Evolutionary conservation across 106 monocot genomes (phyloP).

Genomic region (Dendrobium catenatum): DNA sequence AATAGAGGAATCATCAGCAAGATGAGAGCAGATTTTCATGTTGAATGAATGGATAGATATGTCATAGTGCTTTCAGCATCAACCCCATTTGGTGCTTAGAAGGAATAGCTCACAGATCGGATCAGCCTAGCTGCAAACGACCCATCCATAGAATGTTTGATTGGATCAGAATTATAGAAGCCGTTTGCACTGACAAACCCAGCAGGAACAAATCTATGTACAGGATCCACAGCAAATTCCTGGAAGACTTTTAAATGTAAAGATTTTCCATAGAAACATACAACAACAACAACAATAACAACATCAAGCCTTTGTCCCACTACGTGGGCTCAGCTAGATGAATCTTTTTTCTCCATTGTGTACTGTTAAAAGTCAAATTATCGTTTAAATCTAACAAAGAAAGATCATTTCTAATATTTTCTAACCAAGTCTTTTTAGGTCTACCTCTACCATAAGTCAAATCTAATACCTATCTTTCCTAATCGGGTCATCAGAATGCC

Average conservation of each 20-base stretch:
- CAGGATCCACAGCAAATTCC: slow-evolving; percentile 75
- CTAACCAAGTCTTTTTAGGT: no score
- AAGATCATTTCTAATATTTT: no score
- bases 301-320: no score
- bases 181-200: slow-evolving; percentile 58
- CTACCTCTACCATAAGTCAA: no score
- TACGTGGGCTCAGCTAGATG: no score
- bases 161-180: slow-evolving; percentile 71
- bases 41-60: background rate
- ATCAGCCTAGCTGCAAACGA: slow-evolving; percentile 91
- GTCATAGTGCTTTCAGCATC: background rate
- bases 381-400: no score
- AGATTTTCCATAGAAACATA: background rate
- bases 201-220: slow-evolving; percentile 53
- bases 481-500: no score
- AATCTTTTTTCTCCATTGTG: no score
- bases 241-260: slow-evolving; percentile 17
- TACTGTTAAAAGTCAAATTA: no score
- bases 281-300: no score
- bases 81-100: background rate
- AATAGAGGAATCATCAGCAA: background rate
- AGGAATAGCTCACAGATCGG: slow-evolving; percentile 14
- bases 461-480: no score
- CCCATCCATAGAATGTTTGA: slow-evolving; percentile 82
- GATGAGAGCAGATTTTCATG: background rate